These are phyloP conservation scores for Lactarius deliciosus DNA, from an alignment of 768 basidiomycete genomes.

Conservation along the genomic window DNA sequence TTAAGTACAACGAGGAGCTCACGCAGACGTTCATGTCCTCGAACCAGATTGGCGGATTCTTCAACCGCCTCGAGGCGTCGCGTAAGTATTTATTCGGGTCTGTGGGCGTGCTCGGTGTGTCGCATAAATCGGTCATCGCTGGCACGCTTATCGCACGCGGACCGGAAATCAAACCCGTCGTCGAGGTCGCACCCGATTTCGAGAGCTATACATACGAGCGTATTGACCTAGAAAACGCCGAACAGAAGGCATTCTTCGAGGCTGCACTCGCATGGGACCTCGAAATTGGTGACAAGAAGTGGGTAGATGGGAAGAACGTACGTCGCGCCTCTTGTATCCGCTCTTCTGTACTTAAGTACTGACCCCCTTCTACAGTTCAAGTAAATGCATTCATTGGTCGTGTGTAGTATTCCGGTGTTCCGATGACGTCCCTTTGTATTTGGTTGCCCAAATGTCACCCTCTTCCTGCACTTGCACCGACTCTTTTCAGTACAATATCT, in stretches of 20 bases:
- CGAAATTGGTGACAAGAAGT: slow-evolving; percentile 83
- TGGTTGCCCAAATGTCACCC: slow-evolving; percentile 2
- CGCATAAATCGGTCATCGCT: slow-evolving; percentile 75
- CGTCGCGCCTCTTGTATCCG: slow-evolving; percentile 38
- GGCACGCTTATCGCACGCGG: slow-evolving; percentile 87
- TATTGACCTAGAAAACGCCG: slow-evolving; percentile 70
- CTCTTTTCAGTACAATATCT: slow-evolving; percentile 5
- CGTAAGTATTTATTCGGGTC: slow-evolving; percentile 97
- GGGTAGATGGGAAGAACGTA: slow-evolving; percentile 89
- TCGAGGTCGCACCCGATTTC: slow-evolving; percentile 85
- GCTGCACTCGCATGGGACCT: slow-evolving; percentile 93
- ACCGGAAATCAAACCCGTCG: slow-evolving; percentile 63
- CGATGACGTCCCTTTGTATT: slow-evolving; percentile 16
- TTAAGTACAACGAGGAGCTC: slow-evolving; percentile 95
- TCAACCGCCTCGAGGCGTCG: slow-evolving; percentile 96
- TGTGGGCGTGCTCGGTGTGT: slow-evolving; percentile 81
- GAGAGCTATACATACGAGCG: slow-evolving; percentile 83
- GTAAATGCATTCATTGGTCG: slow-evolving; percentile 28
- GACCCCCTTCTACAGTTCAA: slow-evolving; percentile 34
- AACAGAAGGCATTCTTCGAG: slow-evolving; percentile 89
- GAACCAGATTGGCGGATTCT: slow-evolving; percentile 94
- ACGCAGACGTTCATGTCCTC: slow-evolving; percentile 92
- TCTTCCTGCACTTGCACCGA: background rate
- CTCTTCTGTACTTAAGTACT: slow-evolving; percentile 3
- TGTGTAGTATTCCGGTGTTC: slow-evolving; percentile 2